Evolutionary conservation across 1,139 yeast species (phyloP).

Genomic region (Hyphopichia burtonii): DNA sequence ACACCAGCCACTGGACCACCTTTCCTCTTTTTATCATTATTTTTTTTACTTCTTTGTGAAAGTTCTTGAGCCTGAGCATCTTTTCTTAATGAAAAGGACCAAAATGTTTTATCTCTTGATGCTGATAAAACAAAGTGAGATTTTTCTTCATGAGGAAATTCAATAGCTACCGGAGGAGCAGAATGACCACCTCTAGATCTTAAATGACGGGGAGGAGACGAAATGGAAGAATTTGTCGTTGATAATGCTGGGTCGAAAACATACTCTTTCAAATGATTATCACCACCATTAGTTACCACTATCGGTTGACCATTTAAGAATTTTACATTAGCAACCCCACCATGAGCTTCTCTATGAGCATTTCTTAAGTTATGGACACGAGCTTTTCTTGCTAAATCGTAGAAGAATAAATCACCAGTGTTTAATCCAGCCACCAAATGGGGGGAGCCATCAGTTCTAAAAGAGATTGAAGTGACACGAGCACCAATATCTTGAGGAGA

Average conservation of each 20-base stretch:
- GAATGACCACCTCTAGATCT: slow-evolving; percentile 97
- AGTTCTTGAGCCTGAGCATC: slow-evolving; percentile 96
- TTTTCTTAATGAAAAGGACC: slow-evolving; percentile 90
- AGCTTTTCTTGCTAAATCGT: slow-evolving; percentile 70
- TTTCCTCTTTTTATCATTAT: slow-evolving; percentile 52
- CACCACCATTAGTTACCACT: slow-evolving; percentile 88
- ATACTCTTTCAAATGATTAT: slow-evolving; percentile 82
- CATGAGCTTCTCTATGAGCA: slow-evolving; percentile 71
- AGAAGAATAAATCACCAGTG: slow-evolving; percentile 82
- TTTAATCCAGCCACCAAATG: slow-evolving; percentile 80
- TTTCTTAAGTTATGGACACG: slow-evolving; percentile 73
- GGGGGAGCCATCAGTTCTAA: slow-evolving; percentile 88
- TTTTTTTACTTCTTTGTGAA: slow-evolving; percentile 69
- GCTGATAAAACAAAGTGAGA: slow-evolving; percentile 87
- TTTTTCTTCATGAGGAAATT: slow-evolving; percentile 73
- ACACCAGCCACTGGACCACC: slow-evolving; percentile 55
- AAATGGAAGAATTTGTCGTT: slow-evolving; percentile 59
- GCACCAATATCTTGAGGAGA: slow-evolving; percentile 50
- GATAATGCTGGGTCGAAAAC: slow-evolving; percentile 91
- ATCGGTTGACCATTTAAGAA: slow-evolving; percentile 93
- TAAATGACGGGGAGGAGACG: slow-evolving; percentile 87
- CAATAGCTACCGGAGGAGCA: slow-evolving; percentile 78
- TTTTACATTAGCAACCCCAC: slow-evolving; percentile 76
- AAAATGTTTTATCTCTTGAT: slow-evolving; percentile 80
- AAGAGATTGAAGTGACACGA: slow-evolving; percentile 70